A percentile compares a stretch with the other conserved stretches of the same genome.
Evolutionary conservation across 306 rosid genomes (phyloP).

Genomic region (Acacia melanoxylon): DNA sequence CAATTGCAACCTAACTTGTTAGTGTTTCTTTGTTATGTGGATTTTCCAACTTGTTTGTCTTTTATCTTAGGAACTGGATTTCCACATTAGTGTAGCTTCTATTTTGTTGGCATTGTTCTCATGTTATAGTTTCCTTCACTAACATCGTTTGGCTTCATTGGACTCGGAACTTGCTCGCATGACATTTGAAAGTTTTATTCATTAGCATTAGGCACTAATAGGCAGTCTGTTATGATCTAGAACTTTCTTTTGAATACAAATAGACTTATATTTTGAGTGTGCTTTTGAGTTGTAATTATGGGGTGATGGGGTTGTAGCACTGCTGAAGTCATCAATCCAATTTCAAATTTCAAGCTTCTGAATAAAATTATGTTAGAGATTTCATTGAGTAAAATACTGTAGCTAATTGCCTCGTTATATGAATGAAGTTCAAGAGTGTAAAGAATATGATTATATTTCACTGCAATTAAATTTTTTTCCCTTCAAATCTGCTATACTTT

Average conservation of each 20-base stretch:
- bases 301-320: slow-evolving; percentile 12
- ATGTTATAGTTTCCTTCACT: slow-evolving; percentile 8
- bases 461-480: not conserved
- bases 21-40: too few species aligned
- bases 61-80: too few species aligned
- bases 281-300: not conserved
- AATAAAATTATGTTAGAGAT: slow-evolving; percentile 9
- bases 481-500: not conserved
- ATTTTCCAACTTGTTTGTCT: too few species aligned
- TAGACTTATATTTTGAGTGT: slow-evolving; percentile 4
- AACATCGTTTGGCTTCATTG: slow-evolving; percentile 1
- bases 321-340: not conserved
- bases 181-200: not conserved
- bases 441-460: not conserved
- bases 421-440: not conserved
- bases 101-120: not conserved
- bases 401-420: not conserved
- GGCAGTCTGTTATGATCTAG: not conserved
- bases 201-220: not conserved
- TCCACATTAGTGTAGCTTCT: not conserved
- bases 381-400: not conserved
- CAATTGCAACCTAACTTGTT: not conserved
- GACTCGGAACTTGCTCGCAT: slow-evolving; percentile 3
- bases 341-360: not conserved
- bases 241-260: not conserved